Evolutionary conservation across 768 basidiomycete genomes (phyloP), one percentile per base, ranked within the genome.

Genomic region (Candolleomyces efflorescens): DNA sequence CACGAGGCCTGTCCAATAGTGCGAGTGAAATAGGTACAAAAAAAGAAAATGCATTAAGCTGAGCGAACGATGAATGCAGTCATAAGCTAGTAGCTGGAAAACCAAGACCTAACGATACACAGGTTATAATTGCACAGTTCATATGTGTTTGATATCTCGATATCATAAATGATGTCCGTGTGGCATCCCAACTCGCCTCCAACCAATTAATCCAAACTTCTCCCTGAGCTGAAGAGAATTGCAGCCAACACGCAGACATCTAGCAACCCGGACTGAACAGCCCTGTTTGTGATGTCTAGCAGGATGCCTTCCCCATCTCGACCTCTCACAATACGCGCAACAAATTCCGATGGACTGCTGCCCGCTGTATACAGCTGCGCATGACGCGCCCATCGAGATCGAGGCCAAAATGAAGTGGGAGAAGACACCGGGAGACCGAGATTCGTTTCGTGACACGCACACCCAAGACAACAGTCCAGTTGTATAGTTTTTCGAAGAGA

Each of bases 261-360:
- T 41, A 59, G 45, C 52, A 59, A 27, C 13, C 58, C 58, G 17
- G 32, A 27, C 36, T 59, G 58, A 18, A 59, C 41, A 47, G 58
- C 58, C 52, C 44, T 48, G 45, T 43, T n/a, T 0, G 58, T 59
- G 24, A 59, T 54, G 27, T 59, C 58, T 11, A 59, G 49, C 10
- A 26, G 22, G 44, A 54, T 36, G 2, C 58, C 58, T 1, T 46
- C 32, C n/a, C 38, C 50, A 27, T 51, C 46, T n/a, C 41, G 27
- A 2, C 58, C 53, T 46, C 48, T 46, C 17, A 54, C 51, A 18
- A 59, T 59, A 3, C 58, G 58, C 22, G 58, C 58, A 18, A 59
- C 53, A 26, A 59, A 59, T 54, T 59, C 58, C 44, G 58, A 59
- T 27, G 58, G 51, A 37, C 44, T 59, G 20, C 46, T n/a, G 15